These are phyloP conservation scores for Ascochyta rabiei DNA, from an alignment of 2,329 filamentous ascomycete species.

Conservation along the genomic window DNA sequence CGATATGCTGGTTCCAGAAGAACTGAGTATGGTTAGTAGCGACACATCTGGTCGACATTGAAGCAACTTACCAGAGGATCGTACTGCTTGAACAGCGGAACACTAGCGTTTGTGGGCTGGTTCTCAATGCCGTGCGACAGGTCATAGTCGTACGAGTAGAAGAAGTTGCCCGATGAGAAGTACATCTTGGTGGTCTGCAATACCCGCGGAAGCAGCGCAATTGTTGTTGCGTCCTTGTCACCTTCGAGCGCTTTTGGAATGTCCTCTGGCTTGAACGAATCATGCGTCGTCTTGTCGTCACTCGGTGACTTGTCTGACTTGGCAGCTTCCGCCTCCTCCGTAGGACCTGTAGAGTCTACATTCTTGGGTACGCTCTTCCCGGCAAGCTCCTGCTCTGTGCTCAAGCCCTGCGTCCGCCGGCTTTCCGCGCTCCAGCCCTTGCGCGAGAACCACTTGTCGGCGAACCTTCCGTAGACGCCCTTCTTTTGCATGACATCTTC, in stretches of 20 bases:
- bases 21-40: constrained; percentile 55
- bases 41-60: no score
- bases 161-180: constrained; percentile 84
- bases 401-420: constrained; percentile 72
- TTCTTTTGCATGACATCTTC: constrained; percentile 86
- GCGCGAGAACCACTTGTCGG: constrained; percentile 87
- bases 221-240: constrained; percentile 40
- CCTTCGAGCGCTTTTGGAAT: constrained; percentile 45
- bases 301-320: constrained; percentile 29
- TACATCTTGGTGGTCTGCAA: constrained; percentile 83
- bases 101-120: constrained; percentile 51
- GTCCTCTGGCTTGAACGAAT: constrained; percentile 40
- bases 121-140: constrained; percentile 70
- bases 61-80: constrained; percentile 65
- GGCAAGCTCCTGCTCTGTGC: constrained; percentile 55
- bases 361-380: constrained; percentile 43
- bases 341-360: constrained; percentile 37
- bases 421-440: constrained; percentile 79
- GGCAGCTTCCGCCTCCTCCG: constrained; percentile 30
- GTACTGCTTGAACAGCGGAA: constrained; percentile 73
- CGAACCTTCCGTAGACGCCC: constrained; percentile 87
- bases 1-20: constrained; percentile 88
- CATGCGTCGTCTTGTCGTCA: constrained; percentile 17
- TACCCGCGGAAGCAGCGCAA: constrained; percentile 75
- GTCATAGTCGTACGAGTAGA: constrained; percentile 93